Percentiles rank a stretch among this genome's conserved stretches.
phyloP scores from a whole-genome alignment of 495 filamentous ascomycete genomes.

The Cenococcum geophilum region DNA sequence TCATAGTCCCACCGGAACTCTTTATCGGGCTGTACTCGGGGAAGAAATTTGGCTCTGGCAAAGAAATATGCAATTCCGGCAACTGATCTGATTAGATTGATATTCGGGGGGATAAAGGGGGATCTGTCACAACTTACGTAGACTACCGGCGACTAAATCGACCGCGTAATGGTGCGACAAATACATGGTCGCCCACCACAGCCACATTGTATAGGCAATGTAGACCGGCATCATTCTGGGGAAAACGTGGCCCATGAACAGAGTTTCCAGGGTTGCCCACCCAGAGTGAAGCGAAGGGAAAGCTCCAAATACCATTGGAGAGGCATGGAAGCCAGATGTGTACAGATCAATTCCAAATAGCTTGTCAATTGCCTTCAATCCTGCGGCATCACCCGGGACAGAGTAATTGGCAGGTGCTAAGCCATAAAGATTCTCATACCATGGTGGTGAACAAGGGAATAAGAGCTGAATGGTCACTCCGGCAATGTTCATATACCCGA shows the following conservation, averaged over 20 bases:
- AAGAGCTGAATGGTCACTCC: conserved; percentile 80
- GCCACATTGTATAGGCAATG: conserved; percentile 76
- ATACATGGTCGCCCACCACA: conserved; percentile 99
- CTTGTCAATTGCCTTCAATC: conserved; percentile 80
- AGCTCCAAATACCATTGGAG: conserved; percentile 86
- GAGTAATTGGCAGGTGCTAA: conserved; percentile 86
- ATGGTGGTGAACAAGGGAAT: conserved; percentile 90
- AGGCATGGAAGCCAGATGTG: conserved; percentile 80
- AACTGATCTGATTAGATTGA: conserved; percentile 39
- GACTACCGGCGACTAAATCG: conserved; percentile 78
- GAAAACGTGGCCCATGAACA: conserved; percentile 92
- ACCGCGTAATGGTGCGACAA: conserved; percentile 94
- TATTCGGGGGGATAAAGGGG: background rate
- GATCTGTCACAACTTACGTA: conserved; percentile 44
- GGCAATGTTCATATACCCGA: conserved; percentile 85
- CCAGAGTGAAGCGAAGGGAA: conserved; percentile 89
- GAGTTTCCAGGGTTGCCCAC: conserved; percentile 75
- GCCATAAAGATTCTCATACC: conserved; percentile 87
- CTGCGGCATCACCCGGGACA: conserved; percentile 79
- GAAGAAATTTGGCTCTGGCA: conserved; percentile 70
- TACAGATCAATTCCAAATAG: conserved; percentile 86
- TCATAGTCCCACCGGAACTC: conserved; percentile 91
- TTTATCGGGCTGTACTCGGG: conserved; percentile 74
- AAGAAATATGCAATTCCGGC: conserved; percentile 76
- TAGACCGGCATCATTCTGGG: conserved; percentile 69